These are phyloP conservation scores for Talaromyces sp. DNA, from an alignment of 2,329 filamentous ascomycete species.

Conservation along the genomic window DNA sequence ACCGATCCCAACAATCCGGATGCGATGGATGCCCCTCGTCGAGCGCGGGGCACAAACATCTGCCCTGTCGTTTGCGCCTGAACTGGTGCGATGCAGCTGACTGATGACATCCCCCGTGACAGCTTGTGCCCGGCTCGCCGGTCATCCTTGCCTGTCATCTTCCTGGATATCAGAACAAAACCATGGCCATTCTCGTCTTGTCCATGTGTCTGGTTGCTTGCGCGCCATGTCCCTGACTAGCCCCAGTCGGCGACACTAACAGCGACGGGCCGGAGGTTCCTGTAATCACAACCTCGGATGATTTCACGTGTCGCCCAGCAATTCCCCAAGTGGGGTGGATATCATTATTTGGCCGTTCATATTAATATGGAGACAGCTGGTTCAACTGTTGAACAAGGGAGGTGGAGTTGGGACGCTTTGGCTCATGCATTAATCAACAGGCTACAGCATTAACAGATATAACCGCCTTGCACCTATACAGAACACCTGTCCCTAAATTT, in stretches of 20 bases:
- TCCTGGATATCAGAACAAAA: neutral
- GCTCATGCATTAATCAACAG: neutral
- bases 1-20: neutral
- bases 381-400: too few species aligned
- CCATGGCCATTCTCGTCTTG: neutral
- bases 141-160: neutral
- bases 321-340: neutral
- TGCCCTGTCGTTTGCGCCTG: neutral
- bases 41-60: neutral
- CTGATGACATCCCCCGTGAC: neutral
- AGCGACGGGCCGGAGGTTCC: neutral
- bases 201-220: neutral
- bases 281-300: neutral
- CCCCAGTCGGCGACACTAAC: neutral
- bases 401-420: neutral
- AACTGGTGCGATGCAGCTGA: neutral
- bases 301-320: neutral
- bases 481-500: too few species aligned
- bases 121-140: neutral
- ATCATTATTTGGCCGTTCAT: too few species aligned
- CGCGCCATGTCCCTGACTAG: neutral
- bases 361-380: too few species aligned
- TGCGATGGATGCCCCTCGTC: neutral
- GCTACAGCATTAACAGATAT: neutral
- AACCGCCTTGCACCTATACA: neutral